phyloP scores from a whole-genome alignment of 179 eudicot species.

The Beta lomatogona region DNA sequence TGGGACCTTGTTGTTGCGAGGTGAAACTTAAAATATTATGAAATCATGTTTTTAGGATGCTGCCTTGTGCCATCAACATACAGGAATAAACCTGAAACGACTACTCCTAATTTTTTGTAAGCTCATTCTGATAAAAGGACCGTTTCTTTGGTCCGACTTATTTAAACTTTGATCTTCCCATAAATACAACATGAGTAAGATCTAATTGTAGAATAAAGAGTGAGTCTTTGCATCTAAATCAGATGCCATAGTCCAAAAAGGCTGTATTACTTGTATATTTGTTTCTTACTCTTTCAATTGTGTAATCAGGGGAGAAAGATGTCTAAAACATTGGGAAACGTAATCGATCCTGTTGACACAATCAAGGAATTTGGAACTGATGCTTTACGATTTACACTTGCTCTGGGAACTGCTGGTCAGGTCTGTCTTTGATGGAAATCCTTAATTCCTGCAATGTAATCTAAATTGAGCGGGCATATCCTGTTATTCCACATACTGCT shows the following conservation, averaged over 20 bases:
- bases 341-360: constrained; percentile 89
- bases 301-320: constrained; percentile 86
- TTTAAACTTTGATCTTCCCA: not conserved
- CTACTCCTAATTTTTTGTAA: not conserved
- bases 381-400: constrained; percentile 89
- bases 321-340: constrained; percentile 97
- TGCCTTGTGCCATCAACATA: not conserved
- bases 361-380: constrained; percentile 90
- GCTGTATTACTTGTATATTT: not conserved
- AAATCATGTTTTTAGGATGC: not conserved
- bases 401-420: constrained; percentile 98
- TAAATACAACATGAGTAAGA: not conserved
- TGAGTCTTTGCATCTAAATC: not conserved
- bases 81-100: not conserved
- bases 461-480: not conserved
- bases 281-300: not conserved
- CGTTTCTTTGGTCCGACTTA: not conserved
- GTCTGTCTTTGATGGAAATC: constrained; percentile 46
- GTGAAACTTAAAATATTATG: not conserved
- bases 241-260: not conserved
- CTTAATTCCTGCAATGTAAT: not conserved
- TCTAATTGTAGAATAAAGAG: not conserved
- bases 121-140: not conserved
- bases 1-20: constrained; percentile 3
- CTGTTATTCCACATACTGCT: not conserved